These are phyloP conservation scores for Taphrina flavorubra DNA, from an alignment of 1,139 yeast genomes.

Conservation along the genomic window DNA sequence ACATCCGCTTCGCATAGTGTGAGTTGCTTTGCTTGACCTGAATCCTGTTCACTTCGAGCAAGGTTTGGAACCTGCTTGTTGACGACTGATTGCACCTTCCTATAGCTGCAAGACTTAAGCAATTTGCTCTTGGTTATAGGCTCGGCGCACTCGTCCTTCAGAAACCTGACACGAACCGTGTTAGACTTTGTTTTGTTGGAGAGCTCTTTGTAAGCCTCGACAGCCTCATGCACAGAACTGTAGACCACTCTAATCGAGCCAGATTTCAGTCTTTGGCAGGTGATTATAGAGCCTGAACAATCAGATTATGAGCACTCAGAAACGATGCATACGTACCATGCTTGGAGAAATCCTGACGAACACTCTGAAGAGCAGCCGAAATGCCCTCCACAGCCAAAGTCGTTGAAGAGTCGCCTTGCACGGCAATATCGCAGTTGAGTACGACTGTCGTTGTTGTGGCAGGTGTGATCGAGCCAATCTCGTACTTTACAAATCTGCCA, in stretches of 20 bases:
- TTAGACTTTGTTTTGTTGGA: neutral
- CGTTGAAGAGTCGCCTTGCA: neutral
- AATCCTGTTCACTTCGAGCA: neutral
- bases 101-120: neutral
- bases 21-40: too few species aligned
- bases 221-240: constrained; percentile 16
- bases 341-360: neutral
- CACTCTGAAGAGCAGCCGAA: neutral
- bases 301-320: neutral
- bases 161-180: neutral
- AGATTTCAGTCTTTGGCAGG: constrained; percentile 1
- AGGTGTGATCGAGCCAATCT: neutral
- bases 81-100: neutral
- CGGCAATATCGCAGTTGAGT: neutral
- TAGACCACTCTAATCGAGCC: constrained; percentile 18
- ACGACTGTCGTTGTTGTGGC: neutral
- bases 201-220: neutral
- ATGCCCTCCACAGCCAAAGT: neutral
- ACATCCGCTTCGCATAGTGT: too few species aligned
- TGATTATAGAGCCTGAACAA: constrained; percentile 5
- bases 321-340: neutral
- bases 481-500: neutral
- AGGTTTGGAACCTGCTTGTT: neutral
- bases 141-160: neutral
- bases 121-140: neutral